These are phyloP conservation scores for Penicillium decumbens DNA, from an alignment of 2,329 filamentous ascomycete genomes.

Conservation along the genomic window DNA sequence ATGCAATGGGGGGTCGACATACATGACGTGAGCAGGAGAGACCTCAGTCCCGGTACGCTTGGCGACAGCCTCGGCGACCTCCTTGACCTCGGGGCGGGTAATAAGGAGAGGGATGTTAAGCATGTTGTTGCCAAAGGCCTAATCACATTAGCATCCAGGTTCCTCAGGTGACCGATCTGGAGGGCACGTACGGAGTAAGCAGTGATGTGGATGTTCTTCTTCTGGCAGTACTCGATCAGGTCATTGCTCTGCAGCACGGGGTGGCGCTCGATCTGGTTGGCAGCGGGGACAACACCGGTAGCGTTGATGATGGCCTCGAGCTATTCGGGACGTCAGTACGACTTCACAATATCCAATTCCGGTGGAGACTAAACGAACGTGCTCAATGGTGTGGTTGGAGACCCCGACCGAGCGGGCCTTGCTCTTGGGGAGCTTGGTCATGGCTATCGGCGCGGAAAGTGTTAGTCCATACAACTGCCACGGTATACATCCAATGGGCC, in stretches of 20 bases:
- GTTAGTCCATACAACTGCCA: neutral
- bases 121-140: constrained; percentile 56
- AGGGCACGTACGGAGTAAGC: constrained; percentile 53
- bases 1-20: constrained; percentile 7
- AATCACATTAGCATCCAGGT: neutral
- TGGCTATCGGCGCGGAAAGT: constrained; percentile 26
- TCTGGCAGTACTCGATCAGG: constrained; percentile 54
- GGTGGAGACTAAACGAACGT: constrained; percentile 21
- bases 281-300: constrained; percentile 55
- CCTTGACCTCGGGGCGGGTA: constrained; percentile 58
- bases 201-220: constrained; percentile 57
- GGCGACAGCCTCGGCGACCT: constrained; percentile 57
- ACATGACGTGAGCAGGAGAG: constrained; percentile 37
- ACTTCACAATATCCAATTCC: neutral
- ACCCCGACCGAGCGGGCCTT: constrained; percentile 43
- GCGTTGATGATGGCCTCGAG: constrained; percentile 54
- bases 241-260: constrained; percentile 61
- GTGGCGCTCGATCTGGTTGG: constrained; percentile 67
- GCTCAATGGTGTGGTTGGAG: constrained; percentile 40
- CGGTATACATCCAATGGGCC: no score
- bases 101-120: constrained; percentile 60
- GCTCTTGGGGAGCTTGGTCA: constrained; percentile 42
- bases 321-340: constrained; percentile 14
- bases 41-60: constrained; percentile 34
- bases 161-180: neutral